phyloP scores from a whole-genome alignment of 164 flowering plant species.

The Macadamia tetraphylla region DNA sequence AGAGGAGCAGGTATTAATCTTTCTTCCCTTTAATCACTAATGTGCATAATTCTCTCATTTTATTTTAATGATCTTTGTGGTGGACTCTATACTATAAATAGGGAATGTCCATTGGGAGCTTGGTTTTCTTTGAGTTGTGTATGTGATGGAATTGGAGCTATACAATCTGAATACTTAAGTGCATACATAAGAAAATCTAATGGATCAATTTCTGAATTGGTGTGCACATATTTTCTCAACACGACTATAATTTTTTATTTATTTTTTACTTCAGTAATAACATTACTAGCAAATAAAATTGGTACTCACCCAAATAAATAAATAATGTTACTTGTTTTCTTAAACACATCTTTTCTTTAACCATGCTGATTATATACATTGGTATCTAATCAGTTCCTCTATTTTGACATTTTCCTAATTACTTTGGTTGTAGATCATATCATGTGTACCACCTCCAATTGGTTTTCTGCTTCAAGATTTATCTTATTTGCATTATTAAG shows the following conservation, averaged over 20 bases:
- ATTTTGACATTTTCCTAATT: too few species aligned
- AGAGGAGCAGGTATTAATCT: conserved; percentile 75
- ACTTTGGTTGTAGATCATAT: background rate
- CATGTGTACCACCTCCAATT: too few species aligned
- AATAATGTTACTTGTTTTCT: too few species aligned
- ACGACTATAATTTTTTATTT: too few species aligned
- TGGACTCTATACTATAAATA: background rate
- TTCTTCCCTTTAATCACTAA: background rate
- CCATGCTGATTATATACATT: background rate
- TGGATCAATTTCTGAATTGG: too few species aligned
- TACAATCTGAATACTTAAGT: background rate
- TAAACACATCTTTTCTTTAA: background rate
- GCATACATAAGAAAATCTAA: background rate
- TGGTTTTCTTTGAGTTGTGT: background rate
- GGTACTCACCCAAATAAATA: too few species aligned
- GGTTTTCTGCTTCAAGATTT: background rate
- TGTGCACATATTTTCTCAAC: too few species aligned
- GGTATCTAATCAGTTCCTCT: too few species aligned
- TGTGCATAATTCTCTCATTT: background rate
- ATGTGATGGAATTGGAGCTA: background rate
- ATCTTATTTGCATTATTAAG: background rate
- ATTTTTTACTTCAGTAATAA: too few species aligned
- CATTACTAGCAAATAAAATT: too few species aligned
- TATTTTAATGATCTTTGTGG: background rate
- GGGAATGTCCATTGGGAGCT: background rate